Percentiles rank a stretch among this genome's conserved stretches.
Conservation (phyloP, 768 basidiomycete species). For the Lanmaoa rubissima region DNA sequence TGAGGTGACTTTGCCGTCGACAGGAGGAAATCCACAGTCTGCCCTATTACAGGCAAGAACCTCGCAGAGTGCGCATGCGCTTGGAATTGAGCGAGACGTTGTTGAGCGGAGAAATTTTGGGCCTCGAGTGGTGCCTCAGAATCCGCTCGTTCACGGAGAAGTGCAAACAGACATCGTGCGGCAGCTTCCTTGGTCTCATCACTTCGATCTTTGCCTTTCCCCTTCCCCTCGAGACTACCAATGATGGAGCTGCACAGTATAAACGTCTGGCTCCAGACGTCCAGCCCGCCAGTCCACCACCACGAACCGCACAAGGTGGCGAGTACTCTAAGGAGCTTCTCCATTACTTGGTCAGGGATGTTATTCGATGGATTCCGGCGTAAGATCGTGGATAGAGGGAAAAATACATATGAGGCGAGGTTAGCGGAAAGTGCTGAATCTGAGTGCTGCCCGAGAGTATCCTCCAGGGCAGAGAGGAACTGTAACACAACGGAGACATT, state of each 20-base stretch:
- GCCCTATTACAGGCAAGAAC: conserved; percentile 79
- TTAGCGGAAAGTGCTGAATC: conserved; percentile 47
- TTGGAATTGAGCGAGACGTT: conserved; percentile 41
- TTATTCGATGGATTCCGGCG: conserved; percentile 65
- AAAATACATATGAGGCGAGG: conserved; percentile 81
- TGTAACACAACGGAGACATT: conserved; percentile 46
- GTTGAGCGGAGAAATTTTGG: conserved; percentile 9
- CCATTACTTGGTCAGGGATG: conserved; percentile 79
- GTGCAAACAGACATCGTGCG: conserved; percentile 56
- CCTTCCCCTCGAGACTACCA: conserved; percentile 63
- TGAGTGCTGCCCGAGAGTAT: conserved; percentile 44
- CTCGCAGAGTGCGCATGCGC: conserved; percentile 40
- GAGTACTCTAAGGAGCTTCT: conserved; percentile 64
- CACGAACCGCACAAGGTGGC: conserved; percentile 62
- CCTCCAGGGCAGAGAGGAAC: conserved; percentile 55
- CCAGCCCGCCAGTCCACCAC: conserved; percentile 80
- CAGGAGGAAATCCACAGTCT: conserved; percentile 76
- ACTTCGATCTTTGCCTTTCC: conserved; percentile 64
- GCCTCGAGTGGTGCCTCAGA: conserved; percentile 40
- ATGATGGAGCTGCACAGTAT: conserved; percentile 67
- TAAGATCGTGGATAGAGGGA: conserved; percentile 83
- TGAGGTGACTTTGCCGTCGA: conserved; percentile 53
- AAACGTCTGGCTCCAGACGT: conserved; percentile 83
- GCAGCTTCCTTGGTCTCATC: conserved; percentile 85
- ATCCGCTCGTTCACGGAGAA: conserved; percentile 53